A percentile compares a stretch with the other conserved stretches of the same genome.
Conservation (phyloP, 2,329 filamentous ascomycete species). For the Aspergillus ochraceus region DNA sequence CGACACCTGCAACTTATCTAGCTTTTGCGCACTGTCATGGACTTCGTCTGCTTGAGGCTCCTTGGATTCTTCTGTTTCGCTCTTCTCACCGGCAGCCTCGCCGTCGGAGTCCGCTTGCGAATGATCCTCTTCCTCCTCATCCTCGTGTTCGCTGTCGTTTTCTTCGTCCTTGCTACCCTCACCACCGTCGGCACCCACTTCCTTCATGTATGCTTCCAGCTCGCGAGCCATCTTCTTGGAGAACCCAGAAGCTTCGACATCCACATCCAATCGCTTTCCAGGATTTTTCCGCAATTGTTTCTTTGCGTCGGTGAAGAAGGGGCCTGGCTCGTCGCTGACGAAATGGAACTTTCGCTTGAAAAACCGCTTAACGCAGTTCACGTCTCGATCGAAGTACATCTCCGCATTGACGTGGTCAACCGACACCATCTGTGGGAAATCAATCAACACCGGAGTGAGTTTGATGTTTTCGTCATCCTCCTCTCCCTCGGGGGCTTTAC, state of each 20-base stretch:
- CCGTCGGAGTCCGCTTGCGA: constrained; percentile 32
- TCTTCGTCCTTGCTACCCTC: constrained; percentile 45
- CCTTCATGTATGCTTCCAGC: constrained; percentile 84
- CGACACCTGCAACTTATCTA: constrained; percentile 36
- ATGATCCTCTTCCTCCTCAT: constrained; percentile 34
- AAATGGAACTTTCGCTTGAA: constrained; percentile 90
- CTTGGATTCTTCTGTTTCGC: constrained; percentile 1
- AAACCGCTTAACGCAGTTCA: constrained; percentile 92
- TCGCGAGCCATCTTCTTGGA: constrained; percentile 97
- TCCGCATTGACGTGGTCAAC: constrained; percentile 91
- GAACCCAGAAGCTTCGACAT: constrained; percentile 90
- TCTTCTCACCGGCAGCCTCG: constrained; percentile 23
- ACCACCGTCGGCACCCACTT: constrained; percentile 58
- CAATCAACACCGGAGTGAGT: constrained; percentile 82
- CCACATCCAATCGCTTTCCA: constrained; percentile 73
- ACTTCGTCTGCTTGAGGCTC: constrained; percentile 14
- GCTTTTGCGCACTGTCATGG: constrained; percentile 28
- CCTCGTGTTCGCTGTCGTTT: constrained; percentile 31
- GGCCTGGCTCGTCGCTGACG: constrained; percentile 75
- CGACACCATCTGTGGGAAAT: constrained; percentile 98
- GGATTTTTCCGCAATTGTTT: constrained; percentile 66
- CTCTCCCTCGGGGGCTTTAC: constrained; percentile 35
- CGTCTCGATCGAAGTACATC: constrained; percentile 96
- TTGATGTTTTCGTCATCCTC: constrained; percentile 44
- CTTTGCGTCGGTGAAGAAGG: constrained; percentile 80